Conservation (phyloP, 2,329 filamentous ascomycete genomes). For the Herpotrichia juniperi region DNA sequence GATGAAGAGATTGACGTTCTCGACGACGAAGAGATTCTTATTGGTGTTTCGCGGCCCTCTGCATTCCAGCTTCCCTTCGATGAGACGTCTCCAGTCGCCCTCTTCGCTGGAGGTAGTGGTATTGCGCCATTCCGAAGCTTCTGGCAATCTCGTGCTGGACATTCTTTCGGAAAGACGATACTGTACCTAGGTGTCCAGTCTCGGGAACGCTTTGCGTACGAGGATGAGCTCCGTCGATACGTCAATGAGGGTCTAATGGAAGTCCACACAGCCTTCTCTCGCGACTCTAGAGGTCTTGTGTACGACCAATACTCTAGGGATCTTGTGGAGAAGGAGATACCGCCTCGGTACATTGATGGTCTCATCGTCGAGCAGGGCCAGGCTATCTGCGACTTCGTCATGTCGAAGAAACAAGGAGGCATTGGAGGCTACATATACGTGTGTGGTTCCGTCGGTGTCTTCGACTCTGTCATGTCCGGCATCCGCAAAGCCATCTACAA, state of each 20-base stretch:
- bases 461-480: slow-evolving; percentile 62
- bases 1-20: slow-evolving; percentile 43
- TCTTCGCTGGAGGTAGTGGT: slow-evolving; percentile 56
- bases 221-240: slow-evolving; percentile 28
- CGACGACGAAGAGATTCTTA: slow-evolving; percentile 55
- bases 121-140: slow-evolving; percentile 32
- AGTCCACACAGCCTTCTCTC: slow-evolving; percentile 60
- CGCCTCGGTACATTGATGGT: slow-evolving; percentile 60
- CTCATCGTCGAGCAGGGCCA: slow-evolving; percentile 59
- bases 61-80: slow-evolving; percentile 60
- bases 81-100: slow-evolving; percentile 57
- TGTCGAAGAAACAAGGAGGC: slow-evolving; percentile 63
- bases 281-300: slow-evolving; percentile 55
- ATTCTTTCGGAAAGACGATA: slow-evolving; percentile 23
- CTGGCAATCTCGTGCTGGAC: slow-evolving; percentile 28
- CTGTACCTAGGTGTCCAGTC: slow-evolving; percentile 30
- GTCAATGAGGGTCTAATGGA: slow-evolving; percentile 58
- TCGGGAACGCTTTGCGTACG: slow-evolving; percentile 30
- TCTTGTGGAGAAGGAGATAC: slow-evolving; percentile 56
- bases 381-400: slow-evolving; percentile 60
- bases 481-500: slow-evolving; percentile 60
- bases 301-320: slow-evolving; percentile 52
- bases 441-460: slow-evolving; percentile 57
- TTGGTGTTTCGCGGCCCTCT: slow-evolving; percentile 60
- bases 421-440: slow-evolving; percentile 55